Percentiles rank a stretch among this genome's conserved stretches.
phyloP scores from a whole-genome alignment of 495 filamentous ascomycete genomes.

The Chaetomidium leptoderma region DNA sequence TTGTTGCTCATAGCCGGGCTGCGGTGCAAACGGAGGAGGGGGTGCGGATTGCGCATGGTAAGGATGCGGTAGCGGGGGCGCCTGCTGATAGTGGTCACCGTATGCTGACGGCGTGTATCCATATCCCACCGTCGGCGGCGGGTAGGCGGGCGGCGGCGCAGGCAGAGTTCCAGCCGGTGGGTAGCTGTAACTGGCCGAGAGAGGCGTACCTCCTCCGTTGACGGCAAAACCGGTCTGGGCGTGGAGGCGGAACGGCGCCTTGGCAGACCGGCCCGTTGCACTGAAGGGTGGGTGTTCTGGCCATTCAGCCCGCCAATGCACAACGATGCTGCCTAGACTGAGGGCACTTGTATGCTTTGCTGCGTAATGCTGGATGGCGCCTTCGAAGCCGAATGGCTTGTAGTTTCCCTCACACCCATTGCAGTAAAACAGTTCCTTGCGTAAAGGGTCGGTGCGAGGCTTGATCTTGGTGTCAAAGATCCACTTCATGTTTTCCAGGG shows the following conservation, averaged over 20 bases:
- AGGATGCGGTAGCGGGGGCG: slow-evolving; percentile 16
- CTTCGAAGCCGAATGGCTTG: slow-evolving; percentile 69
- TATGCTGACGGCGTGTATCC: slow-evolving; percentile 39
- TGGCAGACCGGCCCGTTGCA: slow-evolving; percentile 47
- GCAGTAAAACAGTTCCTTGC: slow-evolving; percentile 71
- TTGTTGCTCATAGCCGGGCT: slow-evolving; percentile 28
- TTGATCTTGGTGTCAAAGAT: slow-evolving; percentile 72
- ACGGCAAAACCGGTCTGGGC: background rate
- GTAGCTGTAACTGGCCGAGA: slow-evolving; percentile 35
- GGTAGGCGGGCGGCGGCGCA: slow-evolving; percentile 30
- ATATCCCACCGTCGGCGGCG: slow-evolving; percentile 37
- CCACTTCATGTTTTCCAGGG: slow-evolving; percentile 83
- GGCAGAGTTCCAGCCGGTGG: slow-evolving; percentile 14
- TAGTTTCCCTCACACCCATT: slow-evolving; percentile 57
- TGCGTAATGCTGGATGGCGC: slow-evolving; percentile 73
- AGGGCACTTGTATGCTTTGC: slow-evolving; percentile 70
- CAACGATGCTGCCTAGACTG: slow-evolving; percentile 62
- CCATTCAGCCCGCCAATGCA: slow-evolving; percentile 77
- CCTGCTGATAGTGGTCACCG: slow-evolving; percentile 32
- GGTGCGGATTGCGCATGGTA: slow-evolving; percentile 34
- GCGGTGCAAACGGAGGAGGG: slow-evolving; percentile 26
- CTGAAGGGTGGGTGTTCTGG: slow-evolving; percentile 67
- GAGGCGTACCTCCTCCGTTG: slow-evolving; percentile 9
- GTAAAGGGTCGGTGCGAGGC: slow-evolving; percentile 54
- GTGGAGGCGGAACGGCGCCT: slow-evolving; percentile 17